Base-by-base conservation (phyloP, 1,139 yeast genomes). In the Debaryomyces singareniensis region DNA sequence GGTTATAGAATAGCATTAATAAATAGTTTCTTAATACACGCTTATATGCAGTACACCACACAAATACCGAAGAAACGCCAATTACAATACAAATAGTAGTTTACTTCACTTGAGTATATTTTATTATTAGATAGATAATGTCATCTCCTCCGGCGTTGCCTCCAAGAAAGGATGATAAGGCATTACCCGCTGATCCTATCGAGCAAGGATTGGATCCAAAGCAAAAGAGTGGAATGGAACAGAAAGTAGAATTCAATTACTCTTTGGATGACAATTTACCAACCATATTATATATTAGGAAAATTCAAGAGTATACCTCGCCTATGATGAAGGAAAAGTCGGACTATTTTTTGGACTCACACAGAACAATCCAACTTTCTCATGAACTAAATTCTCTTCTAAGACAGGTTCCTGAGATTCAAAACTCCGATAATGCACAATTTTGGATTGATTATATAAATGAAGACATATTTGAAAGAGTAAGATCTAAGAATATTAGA, bases 291-390 rank as follows among this genome's bases (percentile, higher is more conserved):
- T 37, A 53, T 12, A 45, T 50, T 22, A 45, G 71, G 35, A 70
- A 65, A 35, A 40, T 47, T 29, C 66, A 61, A 29, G 26, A 47
- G 4, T 61, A 56, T 34, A 38, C 45, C 5, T 44, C 56, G n/a
- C 62, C 64, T 3, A 44, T 37, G 20, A 51, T 61, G 55, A 60
- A 61, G 35, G 67, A 65, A 34, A 45, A 51, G 14, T 55, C 63
- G 4, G 71, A 64, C 26, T 44, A 51, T 9, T 54, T 56, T 35
- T 7, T 7, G 25, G 25, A 23, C 10, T 23, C 25, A 23, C 25
- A 23, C 13, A 7, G 13, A 23, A 23, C 11, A 11, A 35, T 33
- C 5, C 38, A 35, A 5, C 42, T 37, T 4, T 27, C 26, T 3
- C 39, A 39, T 16, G 26, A 37, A 26, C 58, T 45, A 38, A 59